Base-by-base conservation (phyloP, 176 grass and related monocot species). In the Ensete ventricosum region DNA sequence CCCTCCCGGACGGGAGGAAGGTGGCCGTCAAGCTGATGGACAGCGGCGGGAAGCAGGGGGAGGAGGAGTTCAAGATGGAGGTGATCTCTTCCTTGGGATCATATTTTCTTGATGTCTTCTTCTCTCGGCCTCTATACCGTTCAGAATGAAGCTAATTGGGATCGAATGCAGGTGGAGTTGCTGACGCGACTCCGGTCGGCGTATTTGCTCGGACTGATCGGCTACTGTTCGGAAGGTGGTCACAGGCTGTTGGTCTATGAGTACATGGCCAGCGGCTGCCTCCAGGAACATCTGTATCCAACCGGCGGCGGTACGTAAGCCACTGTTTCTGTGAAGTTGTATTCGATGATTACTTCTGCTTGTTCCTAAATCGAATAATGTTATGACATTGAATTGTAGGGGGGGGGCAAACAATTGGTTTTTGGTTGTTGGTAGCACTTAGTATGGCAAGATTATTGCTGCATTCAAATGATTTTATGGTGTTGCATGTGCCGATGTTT, bases 51-150 rank as follows among this genome's bases (percentile, higher is more conserved):
- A 99, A 94, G 80, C 95, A 99, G 54, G 95, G 91, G 16, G 95
- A 94, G 76, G 88, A 99, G 81, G 95, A 94, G 84, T 99, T 99
- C 78, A 88, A 99, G 76, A 94, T 99, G 95, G 95, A 99, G 95
- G 95, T 70, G 67, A 52, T 70, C 9, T 17, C 57, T 17, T 60
- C 19, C 34, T 51, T 7, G 19, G 26, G 14, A 34, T 13, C 12
- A 34, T 43, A 0, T 68, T 43, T 9, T 49, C 24, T 43, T 62
- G 50, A 55, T 68, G 16, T 43, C 19, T 23, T 34, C 52, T 9
- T 14, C 49, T 57, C 10, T 64, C 34, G 5, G 34, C 34, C 4
- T 43, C 34, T 81, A 70, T 79, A 76, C 54, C 76, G 68, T 20
- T 70, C 21, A 13, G 12, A 51, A 21, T 52, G 67, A 50, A 50